Conservation (phyloP, 306 rosid species). For the Lotus japonicus region DNA sequence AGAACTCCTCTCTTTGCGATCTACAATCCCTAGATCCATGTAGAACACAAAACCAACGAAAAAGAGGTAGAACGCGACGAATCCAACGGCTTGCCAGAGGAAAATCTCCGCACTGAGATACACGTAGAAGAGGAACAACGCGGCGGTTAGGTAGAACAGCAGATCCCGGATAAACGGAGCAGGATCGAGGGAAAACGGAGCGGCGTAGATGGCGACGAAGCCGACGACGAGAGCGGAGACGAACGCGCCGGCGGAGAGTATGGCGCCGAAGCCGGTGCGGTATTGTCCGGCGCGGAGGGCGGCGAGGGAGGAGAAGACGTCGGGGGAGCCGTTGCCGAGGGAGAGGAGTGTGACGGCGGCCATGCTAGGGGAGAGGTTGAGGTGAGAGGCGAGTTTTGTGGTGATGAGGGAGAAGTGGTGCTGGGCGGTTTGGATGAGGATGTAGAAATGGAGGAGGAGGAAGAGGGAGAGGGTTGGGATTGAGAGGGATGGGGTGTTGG, state of each 20-base stretch:
- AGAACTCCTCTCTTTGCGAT: conserved; percentile 25
- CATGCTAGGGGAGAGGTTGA: conserved; percentile 71
- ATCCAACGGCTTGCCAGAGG: conserved; percentile 86
- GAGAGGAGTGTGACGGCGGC: conserved; percentile 88
- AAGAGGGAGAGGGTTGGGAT: conserved; percentile 48
- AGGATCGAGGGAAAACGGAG: conserved; percentile 70
- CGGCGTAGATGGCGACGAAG: conserved; percentile 81
- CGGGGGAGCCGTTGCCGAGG: conserved; percentile 93
- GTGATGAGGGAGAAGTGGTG: conserved; percentile 78
- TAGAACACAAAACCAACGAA: conserved; percentile 87
- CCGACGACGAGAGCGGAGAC: conserved; percentile 93
- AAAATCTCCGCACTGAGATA: conserved; percentile 88
- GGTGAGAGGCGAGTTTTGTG: conserved; percentile 64
- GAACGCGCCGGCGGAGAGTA: conserved; percentile 86
- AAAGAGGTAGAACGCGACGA: conserved; percentile 70
- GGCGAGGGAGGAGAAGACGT: conserved; percentile 76
- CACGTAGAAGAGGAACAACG: conserved; percentile 73
- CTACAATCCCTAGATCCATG: conserved; percentile 68
- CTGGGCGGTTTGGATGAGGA: conserved; percentile 87
- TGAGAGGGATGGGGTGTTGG: conserved; percentile 28
- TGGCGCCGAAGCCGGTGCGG: conserved; percentile 86
- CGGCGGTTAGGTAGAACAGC: conserved; percentile 67
- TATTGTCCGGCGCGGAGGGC: conserved; percentile 77
- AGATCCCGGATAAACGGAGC: conserved; percentile 79
- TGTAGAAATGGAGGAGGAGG: conserved; percentile 68